A percentile compares a stretch with the other conserved stretches of the same genome.
These are phyloP conservation scores for Fusarium sp. DNA, from an alignment of 2,329 filamentous ascomycete genomes.

Conservation along the genomic window DNA sequence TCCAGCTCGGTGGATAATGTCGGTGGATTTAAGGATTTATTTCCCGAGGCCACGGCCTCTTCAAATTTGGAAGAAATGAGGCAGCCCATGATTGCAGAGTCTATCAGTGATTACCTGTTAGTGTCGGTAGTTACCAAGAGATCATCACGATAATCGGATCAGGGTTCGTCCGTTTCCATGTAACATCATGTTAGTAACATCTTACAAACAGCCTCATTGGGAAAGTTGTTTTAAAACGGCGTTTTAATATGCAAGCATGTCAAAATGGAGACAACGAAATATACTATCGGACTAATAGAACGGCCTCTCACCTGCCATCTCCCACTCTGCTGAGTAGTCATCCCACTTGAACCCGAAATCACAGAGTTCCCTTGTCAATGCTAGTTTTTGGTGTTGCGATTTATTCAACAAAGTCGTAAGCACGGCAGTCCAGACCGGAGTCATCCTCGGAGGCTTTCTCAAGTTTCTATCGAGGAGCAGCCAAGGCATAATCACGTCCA, in stretches of 20 bases:
- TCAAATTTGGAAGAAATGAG: background rate
- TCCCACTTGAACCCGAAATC: background rate
- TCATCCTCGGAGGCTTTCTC: background rate
- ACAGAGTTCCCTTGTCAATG: background rate
- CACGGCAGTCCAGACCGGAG: no score
- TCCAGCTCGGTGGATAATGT: background rate
- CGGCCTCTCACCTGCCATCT: background rate
- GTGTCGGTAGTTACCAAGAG: accelerated
- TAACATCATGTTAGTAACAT: background rate
- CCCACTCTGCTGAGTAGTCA: background rate
- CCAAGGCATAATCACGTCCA: background rate
- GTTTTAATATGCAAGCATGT: background rate
- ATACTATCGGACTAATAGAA: background rate
- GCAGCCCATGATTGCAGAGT: no score
- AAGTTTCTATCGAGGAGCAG: no score
- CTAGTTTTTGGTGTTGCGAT: background rate
- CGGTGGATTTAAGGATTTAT: background rate
- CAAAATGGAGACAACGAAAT: background rate
- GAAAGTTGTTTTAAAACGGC: background rate
- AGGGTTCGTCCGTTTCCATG: background rate
- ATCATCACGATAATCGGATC: background rate
- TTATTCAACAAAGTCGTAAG: background rate
- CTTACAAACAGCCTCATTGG: background rate
- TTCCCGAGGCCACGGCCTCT: background rate
- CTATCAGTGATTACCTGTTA: accelerated